Evolutionary conservation across 495 filamentous ascomycete species (phyloP).

Genomic region (Aspergillus bridgeri): DNA sequence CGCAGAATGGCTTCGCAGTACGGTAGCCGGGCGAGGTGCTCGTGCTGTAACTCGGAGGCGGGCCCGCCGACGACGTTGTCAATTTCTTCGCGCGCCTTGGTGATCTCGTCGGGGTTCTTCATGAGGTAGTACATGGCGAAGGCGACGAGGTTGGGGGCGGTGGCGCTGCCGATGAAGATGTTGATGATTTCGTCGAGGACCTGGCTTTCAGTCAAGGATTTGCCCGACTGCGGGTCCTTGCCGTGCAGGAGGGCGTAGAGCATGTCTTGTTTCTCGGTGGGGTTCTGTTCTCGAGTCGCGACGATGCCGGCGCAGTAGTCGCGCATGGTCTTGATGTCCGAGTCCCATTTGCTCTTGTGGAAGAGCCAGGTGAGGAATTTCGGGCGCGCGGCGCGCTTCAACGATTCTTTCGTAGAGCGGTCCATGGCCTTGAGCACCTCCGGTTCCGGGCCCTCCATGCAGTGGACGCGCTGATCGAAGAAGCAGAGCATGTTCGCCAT

Average conservation of each 20-base stretch:
- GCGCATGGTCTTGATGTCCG: constrained; percentile 55
- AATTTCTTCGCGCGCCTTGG: constrained; percentile 40
- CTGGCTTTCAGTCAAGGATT: constrained; percentile 55
- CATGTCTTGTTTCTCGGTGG: constrained; percentile 61
- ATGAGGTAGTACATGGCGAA: constrained; percentile 46
- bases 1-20: constrained; percentile 67
- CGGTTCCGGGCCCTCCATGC: constrained; percentile 27
- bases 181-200: constrained; percentile 66
- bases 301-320: constrained; percentile 58
- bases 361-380: constrained; percentile 39
- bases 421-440: constrained; percentile 39
- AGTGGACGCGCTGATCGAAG: constrained; percentile 40
- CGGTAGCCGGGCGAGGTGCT: constrained; percentile 61
- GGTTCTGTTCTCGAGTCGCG: constrained; percentile 49
- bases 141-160: constrained; percentile 41
- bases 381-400: constrained; percentile 39
- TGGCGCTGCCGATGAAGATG: constrained; percentile 46
- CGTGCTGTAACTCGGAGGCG: constrained; percentile 29
- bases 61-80: constrained; percentile 37
- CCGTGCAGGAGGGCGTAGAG: constrained; percentile 66
- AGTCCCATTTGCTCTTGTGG: constrained; percentile 47
- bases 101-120: constrained; percentile 33
- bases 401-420: constrained; percentile 40
- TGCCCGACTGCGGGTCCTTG: constrained; percentile 62
- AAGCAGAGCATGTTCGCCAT: constrained; percentile 67